Evolutionary conservation across 2,329 filamentous ascomycete genomes (phyloP).

Genomic region (Botryotinia calthae): DNA sequence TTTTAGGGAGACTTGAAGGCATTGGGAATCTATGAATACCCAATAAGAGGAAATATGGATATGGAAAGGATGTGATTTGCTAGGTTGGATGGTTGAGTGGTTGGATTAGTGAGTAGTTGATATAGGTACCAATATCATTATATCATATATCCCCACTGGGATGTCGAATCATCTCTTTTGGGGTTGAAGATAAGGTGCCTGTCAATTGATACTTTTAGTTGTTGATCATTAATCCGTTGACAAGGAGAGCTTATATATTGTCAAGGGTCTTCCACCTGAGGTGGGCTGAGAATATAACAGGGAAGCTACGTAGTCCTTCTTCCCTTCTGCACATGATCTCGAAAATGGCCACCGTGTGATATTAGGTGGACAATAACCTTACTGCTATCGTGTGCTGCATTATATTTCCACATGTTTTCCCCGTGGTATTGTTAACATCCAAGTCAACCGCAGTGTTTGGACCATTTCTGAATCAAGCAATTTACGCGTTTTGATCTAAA

Average conservation of each 20-base stretch:
- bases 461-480: constrained; percentile 4
- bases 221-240: not conserved
- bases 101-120: not conserved
- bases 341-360: not conserved
- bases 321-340: not conserved
- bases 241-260: not conserved
- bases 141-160: not conserved
- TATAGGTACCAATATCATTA: not conserved
- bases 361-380: not conserved
- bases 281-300: not conserved
- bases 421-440: not conserved
- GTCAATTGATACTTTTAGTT: not conserved
- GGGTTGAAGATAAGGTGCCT: not conserved
- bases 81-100: not conserved
- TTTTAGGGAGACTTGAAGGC: not conserved
- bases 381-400: not conserved
- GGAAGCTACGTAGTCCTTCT: not conserved
- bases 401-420: not conserved
- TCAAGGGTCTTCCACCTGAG: not conserved
- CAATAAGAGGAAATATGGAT: not conserved
- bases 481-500: not conserved
- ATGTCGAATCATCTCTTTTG: not conserved
- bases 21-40: not conserved
- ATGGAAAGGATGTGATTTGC: not conserved
- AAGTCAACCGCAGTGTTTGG: not conserved